A percentile compares a stretch with the other conserved stretches of the same genome.
phyloP scores from a whole-genome alignment of 78 protist species.

The Emiliania huxleyi region DNA sequence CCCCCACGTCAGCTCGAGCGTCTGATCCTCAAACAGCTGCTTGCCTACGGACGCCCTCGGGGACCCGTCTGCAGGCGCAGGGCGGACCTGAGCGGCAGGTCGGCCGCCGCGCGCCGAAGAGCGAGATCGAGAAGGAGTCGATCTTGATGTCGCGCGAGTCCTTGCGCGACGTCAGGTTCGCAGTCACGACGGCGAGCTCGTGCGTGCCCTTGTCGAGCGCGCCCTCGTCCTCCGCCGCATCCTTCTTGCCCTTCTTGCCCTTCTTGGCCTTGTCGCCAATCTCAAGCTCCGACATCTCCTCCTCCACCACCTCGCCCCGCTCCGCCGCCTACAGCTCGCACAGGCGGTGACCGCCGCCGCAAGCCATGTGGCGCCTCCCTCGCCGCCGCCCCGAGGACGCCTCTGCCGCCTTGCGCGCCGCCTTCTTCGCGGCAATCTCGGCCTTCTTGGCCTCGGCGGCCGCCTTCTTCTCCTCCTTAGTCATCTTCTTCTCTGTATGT shows the following conservation, averaged over 20 bases:
- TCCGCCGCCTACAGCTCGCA: background rate
- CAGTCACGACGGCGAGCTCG: background rate
- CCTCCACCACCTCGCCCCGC: background rate
- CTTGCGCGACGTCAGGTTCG: background rate
- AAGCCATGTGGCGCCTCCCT: background rate
- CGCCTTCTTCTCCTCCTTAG: constrained; percentile 12
- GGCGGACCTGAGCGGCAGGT: no score
- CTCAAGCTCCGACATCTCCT: background rate
- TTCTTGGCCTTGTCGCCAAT: background rate
- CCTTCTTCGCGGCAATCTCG: background rate
- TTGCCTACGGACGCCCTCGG: no score
- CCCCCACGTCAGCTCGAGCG: background rate
- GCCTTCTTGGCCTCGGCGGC: background rate
- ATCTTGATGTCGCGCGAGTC: constrained; percentile 4
- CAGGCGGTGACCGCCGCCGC: no score
- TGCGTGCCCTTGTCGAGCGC: background rate
- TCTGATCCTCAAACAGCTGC: background rate
- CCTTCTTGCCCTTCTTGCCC: background rate
- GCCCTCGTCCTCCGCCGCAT: background rate
- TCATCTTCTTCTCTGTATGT: background rate
- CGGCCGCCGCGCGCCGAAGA: no score
- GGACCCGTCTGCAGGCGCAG: no score
- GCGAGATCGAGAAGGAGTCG: background rate
- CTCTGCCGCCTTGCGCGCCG: background rate
- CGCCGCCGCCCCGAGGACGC: background rate